Base-by-base conservation (phyloP, 2,329 filamentous ascomycete species). In the Drechslerella dactyloides region DNA sequence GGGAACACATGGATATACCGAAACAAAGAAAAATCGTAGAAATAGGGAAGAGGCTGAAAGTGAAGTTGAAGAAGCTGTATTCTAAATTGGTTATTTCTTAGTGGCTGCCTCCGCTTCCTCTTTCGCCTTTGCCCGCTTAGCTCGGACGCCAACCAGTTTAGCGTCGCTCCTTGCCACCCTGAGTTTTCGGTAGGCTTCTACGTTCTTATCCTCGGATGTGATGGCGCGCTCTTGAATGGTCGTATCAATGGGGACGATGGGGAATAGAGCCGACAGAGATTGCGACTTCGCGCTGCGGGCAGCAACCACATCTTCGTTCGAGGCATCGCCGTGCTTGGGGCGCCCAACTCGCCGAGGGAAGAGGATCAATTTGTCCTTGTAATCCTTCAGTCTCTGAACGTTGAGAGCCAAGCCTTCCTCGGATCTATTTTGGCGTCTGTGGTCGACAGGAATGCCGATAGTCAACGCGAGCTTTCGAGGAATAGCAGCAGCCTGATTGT, bases 381-480 rank as follows among this genome's bases (percentile, higher is more conserved):
- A 99, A 82, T 91, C 91, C 88, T 97, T 93, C 81, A 99, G 91
- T 81, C 94, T 94, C 83, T 90, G 90, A 79, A 99, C 93, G 85
- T 99, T 99, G 86, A 86, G 86, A 82, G 91, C 86, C 79, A 97
- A 89, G 77, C 90, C 90, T 87, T 97, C 94, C 85, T 96, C 91
- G 81, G 89, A 94, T 80, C 96, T 89, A 87, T 97, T 99, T 85
- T 91, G 88, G 83, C 94, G 93, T 85, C 94, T 93, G 83, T 87
- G 86, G 84, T 99, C 94, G 85, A 99, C 93, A 77, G 91, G 83
- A 84, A 99, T 97, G 83, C 94, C 94, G 85, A 99, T 90, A 82
- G 94, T 97, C 80, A 89, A 88, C 78, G 94, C 94, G 79, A 96
- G 87, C 83, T 92, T 93, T 85, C 91, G 91, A 84, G 93, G 87